Percentiles rank a stretch among this genome's conserved stretches.
Evolutionary conservation across 306 rosid species (phyloP).

Genomic region (Inga oerstediana): DNA sequence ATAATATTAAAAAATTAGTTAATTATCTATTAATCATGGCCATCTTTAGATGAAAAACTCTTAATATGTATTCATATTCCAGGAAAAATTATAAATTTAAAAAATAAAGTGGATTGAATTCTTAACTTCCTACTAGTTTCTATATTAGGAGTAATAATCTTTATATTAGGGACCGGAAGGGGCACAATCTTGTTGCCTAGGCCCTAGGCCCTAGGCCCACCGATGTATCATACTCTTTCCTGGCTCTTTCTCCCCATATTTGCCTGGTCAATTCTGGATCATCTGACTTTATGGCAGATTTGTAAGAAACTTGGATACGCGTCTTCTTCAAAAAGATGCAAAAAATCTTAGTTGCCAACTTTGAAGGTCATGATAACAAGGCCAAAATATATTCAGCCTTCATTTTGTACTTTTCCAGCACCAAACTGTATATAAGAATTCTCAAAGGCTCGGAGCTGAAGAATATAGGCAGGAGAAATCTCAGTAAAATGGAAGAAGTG

Average conservation of each 20-base stretch:
- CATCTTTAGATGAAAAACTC: too few species aligned
- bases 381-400: background rate
- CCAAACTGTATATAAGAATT: background rate
- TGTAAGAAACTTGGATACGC: background rate
- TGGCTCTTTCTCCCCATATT: background rate
- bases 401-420: background rate
- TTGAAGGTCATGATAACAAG: background rate
- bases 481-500: conserved; percentile 10
- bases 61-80: too few species aligned
- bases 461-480: background rate
- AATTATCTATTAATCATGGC: too few species aligned
- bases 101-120: too few species aligned
- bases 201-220: background rate
- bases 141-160: too few species aligned
- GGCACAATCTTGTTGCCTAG: too few species aligned
- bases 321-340: background rate
- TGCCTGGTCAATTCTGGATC: background rate
- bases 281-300: background rate
- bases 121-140: too few species aligned
- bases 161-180: too few species aligned
- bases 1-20: too few species aligned
- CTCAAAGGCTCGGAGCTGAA: background rate
- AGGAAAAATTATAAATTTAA: too few species aligned
- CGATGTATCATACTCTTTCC: background rate
- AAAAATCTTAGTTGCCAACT: background rate